Evolutionary conservation across 306 rosid species (phyloP).

Genomic region (Cyclanthera cordifolia): DNA sequence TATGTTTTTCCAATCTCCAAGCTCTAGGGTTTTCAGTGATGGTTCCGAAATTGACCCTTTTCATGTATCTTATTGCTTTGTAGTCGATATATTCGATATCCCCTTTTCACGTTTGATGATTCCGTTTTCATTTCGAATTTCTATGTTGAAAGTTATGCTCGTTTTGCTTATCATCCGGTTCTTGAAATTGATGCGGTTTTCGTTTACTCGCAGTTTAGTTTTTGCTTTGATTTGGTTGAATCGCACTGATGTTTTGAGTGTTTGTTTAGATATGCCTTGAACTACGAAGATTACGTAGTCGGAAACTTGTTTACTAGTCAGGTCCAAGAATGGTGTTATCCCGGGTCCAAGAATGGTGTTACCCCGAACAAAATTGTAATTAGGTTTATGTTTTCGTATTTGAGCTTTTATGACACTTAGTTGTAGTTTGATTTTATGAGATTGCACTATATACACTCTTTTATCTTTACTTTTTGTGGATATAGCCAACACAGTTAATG

Average conservation of each 20-base stretch:
- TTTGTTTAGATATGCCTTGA: no score
- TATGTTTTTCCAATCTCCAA: background rate
- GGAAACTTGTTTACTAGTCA: no score
- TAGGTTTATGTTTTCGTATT: no score
- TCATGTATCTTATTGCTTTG: background rate
- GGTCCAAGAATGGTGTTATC: no score
- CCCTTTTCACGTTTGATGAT: background rate
- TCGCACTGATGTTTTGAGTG: background rate
- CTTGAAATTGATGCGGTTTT: background rate
- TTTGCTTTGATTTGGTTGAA: background rate
- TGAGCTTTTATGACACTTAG: no score
- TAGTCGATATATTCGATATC: background rate
- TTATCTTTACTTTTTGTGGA: no score
- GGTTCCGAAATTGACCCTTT: background rate
- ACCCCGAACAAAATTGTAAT: no score
- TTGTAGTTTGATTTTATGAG: no score
- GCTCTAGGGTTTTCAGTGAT: conserved; percentile 5
- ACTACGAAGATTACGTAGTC: no score
- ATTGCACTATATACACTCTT: no score
- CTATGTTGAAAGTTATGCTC: background rate
- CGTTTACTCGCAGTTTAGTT: background rate
- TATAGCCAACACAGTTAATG: no score
- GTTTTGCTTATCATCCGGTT: background rate
- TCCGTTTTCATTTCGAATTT: background rate
- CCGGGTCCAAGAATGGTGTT: no score